Percentiles rank a stretch among this genome's conserved stretches.
Evolutionary conservation across 2,329 filamentous ascomycete genomes (phyloP).

Genomic region (Fusarium poae): DNA sequence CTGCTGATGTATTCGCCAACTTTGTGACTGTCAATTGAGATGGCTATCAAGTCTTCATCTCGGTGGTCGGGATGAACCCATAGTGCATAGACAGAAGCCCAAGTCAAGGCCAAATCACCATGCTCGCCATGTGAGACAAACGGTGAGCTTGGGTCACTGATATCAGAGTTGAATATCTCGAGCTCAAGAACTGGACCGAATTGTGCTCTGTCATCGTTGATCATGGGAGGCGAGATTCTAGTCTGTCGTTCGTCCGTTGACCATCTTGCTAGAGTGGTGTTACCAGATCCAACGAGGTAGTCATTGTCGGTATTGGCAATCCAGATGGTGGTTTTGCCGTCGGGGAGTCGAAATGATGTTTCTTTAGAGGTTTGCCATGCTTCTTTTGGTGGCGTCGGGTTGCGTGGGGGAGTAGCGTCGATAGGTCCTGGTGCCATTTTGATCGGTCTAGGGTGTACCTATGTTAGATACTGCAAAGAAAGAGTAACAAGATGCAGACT

Average conservation of each 20-base stretch:
- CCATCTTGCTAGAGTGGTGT: constrained; percentile 15
- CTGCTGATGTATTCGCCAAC: constrained; percentile 25
- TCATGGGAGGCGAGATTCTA: constrained; percentile 26
- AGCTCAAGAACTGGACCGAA: constrained; percentile 7
- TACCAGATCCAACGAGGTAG: constrained; percentile 19
- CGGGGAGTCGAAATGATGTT: constrained; percentile 19
- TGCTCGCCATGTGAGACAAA: constrained; percentile 17
- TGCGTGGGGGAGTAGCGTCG: constrained; percentile 18
- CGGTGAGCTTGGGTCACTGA: constrained; percentile 2
- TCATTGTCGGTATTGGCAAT: constrained; percentile 14
- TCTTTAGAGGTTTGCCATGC: constrained; percentile 15
- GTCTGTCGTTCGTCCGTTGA: constrained; percentile 14
- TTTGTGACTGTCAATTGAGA: constrained; percentile 14
- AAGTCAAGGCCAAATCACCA: constrained; percentile 9
- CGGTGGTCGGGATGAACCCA: constrained; percentile 27
- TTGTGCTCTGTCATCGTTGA: constrained; percentile 28
- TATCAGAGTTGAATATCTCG: constrained; percentile 19
- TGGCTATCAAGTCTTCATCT: constrained; percentile 24
- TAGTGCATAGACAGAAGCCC: constrained; percentile 29
- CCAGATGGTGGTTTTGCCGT: constrained; percentile 26
- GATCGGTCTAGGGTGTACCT: neutral
- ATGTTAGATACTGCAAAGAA: neutral
- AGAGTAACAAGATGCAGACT: neutral
- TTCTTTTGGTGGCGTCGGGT: constrained; percentile 29
- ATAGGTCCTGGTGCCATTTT: constrained; percentile 11